phyloP scores from a whole-genome alignment of 1,139 yeast species.

The Eremothecium sinecaudum region DNA sequence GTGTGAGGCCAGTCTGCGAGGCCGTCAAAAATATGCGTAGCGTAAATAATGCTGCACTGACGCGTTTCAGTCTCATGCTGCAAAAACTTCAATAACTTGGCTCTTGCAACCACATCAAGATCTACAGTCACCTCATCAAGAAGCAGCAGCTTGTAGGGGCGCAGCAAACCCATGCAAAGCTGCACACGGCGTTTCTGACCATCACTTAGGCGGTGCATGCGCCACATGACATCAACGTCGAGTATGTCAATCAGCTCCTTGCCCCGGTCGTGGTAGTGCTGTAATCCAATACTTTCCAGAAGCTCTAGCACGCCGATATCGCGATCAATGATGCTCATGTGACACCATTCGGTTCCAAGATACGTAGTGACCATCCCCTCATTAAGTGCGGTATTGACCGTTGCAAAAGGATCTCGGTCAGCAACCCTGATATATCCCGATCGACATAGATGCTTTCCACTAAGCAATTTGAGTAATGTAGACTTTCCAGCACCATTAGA shows the following conservation, averaged over 20 bases:
- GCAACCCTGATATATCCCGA: slow-evolving; percentile 57
- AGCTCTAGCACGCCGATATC: slow-evolving; percentile 80
- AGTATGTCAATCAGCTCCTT: slow-evolving; percentile 63
- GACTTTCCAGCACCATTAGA: slow-evolving; percentile 98
- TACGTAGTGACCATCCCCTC: slow-evolving; percentile 60
- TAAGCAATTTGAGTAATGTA: slow-evolving; percentile 69
- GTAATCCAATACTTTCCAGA: slow-evolving; percentile 78
- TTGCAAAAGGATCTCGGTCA: slow-evolving; percentile 76
- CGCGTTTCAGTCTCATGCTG: slow-evolving; percentile 59
- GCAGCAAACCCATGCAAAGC: slow-evolving; percentile 80
- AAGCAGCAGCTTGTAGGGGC: slow-evolving; percentile 78
- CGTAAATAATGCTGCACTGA: slow-evolving; percentile 69
- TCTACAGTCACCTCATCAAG: slow-evolving; percentile 96
- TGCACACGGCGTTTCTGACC: slow-evolving; percentile 95
- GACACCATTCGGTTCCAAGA: slow-evolving; percentile 96
- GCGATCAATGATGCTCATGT: slow-evolving; percentile 77
- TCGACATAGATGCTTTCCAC: slow-evolving; percentile 83
- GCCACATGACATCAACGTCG: slow-evolving; percentile 83
- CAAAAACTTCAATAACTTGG: slow-evolving; percentile 59
- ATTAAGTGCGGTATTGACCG: slow-evolving; percentile 19
- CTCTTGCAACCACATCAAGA: slow-evolving; percentile 83
- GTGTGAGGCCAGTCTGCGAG: slow-evolving; percentile 82
- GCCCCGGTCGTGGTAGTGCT: slow-evolving; percentile 59
- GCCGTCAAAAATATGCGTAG: slow-evolving; percentile 96
- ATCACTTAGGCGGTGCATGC: slow-evolving; percentile 85